Base-by-base conservation (phyloP, 1,284 basidiomycete genomes). In the Wallemia mellicola region DNA sequence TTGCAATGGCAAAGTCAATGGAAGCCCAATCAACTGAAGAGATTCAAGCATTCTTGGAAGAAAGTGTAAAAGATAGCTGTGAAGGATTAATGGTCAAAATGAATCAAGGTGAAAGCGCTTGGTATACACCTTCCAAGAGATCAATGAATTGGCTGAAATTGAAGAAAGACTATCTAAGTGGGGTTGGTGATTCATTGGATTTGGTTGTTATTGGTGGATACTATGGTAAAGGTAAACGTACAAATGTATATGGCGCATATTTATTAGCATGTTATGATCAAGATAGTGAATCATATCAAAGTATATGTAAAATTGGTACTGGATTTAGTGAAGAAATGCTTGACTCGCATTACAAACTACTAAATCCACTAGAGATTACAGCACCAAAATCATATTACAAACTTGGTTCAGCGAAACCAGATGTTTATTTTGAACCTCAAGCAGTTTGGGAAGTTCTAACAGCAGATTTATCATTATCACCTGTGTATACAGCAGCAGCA, bases 21-120 rank as follows among this genome's bases (percentile, higher is more conserved):
- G 94, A 99, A 68, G 78, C 82, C 26, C 81, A 86, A 61, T 86
- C 82, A 5, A 83, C 80, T 0, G 94, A 98, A 56, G 89, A 96
- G 67, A 96, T 99, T 60, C 88, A 94, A 67, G 70, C 77, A 0
- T 96, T 99, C 75, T 73, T 99, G 19, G 94, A 98, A 66, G 83
- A 89, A 64, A 91, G 86, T 68, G 86, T 99, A 64, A 92, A 89
- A 68, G 89, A 95, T 67, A 89, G 92, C 1, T 98, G 94, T 70
- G 94, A 99, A 70, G 94, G 94, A 1, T 76, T 99, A 58, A 95
- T 99, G 94, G 88, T 99, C 62, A 99, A 99, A 73, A 94, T 95
- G 87, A 74, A 98, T 15, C 83, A 89, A 38, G 85, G 80, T 25
- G 80, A 86, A 33, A 82, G 82, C 17, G 88, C 91, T 67, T 86